Percentiles rank a stretch among this genome's conserved stretches.
Evolutionary conservation across 2,329 filamentous ascomycete species (phyloP).

Genomic region (Aciculosporium take): DNA sequence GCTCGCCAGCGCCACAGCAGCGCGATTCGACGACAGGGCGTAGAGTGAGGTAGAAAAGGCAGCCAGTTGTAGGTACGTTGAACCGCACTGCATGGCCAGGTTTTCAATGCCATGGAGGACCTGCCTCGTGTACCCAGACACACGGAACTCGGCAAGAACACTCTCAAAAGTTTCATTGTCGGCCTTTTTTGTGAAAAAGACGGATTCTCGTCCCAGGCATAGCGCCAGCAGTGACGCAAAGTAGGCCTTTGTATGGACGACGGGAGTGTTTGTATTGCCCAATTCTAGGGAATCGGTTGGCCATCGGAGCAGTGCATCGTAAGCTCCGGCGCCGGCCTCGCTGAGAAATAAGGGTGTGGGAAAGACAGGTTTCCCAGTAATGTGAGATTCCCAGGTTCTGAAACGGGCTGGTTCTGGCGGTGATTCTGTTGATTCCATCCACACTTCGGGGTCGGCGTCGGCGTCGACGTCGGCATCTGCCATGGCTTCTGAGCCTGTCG

Average conservation of each 20-base stretch:
- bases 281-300: slow-evolving; percentile 25
- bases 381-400: slow-evolving; percentile 58
- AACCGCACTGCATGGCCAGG: slow-evolving; percentile 33
- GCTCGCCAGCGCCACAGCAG: slow-evolving; percentile 37
- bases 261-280: slow-evolving; percentile 22
- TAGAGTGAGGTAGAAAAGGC: slow-evolving; percentile 34
- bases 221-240: slow-evolving; percentile 47
- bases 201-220: slow-evolving; percentile 55
- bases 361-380: slow-evolving; percentile 19
- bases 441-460: too few species aligned
- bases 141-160: slow-evolving; percentile 30
- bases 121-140: slow-evolving; percentile 41
- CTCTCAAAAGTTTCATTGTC: slow-evolving; percentile 38
- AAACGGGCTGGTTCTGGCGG: slow-evolving; percentile 26
- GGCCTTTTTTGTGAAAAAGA: slow-evolving; percentile 51
- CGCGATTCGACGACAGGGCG: slow-evolving; percentile 27
- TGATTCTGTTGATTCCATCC: slow-evolving; percentile 28
- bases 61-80: slow-evolving; percentile 30
- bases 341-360: slow-evolving; percentile 44
- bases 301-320: slow-evolving; percentile 46
- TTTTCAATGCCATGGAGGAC: slow-evolving; percentile 32
- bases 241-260: slow-evolving; percentile 36
- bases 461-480: too few species aligned
- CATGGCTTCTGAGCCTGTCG: slow-evolving; percentile 5
- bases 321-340: slow-evolving; percentile 51